These are phyloP conservation scores for Aspergillus ellipticus DNA, from an alignment of 495 filamentous ascomycete genomes.

Conservation along the genomic window DNA sequence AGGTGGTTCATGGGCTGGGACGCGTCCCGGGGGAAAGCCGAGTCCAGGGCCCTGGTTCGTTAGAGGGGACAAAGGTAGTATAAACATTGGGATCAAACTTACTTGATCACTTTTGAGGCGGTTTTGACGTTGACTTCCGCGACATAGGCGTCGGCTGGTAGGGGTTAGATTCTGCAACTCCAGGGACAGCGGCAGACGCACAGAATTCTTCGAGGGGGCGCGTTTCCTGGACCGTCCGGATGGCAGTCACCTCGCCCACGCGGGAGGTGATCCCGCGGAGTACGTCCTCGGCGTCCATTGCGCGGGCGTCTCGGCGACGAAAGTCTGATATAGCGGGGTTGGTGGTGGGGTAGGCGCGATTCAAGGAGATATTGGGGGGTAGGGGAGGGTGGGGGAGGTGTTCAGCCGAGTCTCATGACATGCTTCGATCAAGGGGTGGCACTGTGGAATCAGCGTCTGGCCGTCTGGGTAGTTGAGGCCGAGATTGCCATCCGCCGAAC, in stretches of 20 bases:
- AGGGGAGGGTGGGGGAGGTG: too few relatives aligned
- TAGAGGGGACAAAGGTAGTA: not conserved
- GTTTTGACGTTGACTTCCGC: constrained; percentile 42
- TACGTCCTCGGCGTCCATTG: constrained; percentile 25
- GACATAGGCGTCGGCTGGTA: constrained; percentile 39
- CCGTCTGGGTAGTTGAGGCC: not conserved
- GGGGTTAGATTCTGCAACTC: not conserved
- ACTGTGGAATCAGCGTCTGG: not conserved
- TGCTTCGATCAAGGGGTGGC: not conserved
- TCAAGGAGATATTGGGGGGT: too few relatives aligned
- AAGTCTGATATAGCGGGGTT: not conserved
- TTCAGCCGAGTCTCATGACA: not conserved
- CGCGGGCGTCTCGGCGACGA: not conserved
- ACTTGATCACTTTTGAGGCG: constrained; percentile 48
- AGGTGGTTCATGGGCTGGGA: constrained; percentile 70
- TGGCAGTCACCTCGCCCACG: constrained; percentile 29
- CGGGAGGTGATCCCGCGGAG: constrained; percentile 27
- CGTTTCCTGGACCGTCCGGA: constrained; percentile 42
- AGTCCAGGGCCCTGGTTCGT: constrained; percentile 37
- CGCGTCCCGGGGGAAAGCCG: constrained; percentile 50
- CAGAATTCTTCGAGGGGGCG: constrained; percentile 37
- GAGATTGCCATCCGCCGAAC: too few relatives aligned
- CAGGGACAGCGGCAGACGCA: constrained; percentile 10
- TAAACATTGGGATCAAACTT: constrained; percentile 5
- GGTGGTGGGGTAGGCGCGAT: not conserved